Evolutionary conservation across 2,329 filamentous ascomycete species (phyloP).

Genomic region (Pezicula rhizophila): DNA sequence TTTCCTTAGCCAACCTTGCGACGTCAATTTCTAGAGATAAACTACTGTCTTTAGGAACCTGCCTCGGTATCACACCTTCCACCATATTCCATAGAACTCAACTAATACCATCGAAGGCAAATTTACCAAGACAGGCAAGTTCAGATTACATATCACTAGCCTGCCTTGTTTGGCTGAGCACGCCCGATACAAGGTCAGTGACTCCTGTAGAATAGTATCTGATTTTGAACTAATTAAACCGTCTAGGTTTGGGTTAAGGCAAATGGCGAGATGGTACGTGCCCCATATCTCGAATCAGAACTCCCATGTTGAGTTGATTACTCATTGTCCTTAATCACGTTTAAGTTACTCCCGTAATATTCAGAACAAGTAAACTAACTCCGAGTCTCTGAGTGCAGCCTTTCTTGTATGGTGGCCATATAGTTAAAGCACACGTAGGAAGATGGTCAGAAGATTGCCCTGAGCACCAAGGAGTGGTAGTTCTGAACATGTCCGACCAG

Average conservation of each 20-base stretch:
- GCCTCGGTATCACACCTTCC: constrained; percentile 48
- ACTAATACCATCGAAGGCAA: constrained; percentile 55
- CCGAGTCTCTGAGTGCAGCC: constrained; percentile 41
- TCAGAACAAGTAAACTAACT: too few species aligned
- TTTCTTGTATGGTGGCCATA: constrained; percentile 88
- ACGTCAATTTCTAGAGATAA: constrained; percentile 77
- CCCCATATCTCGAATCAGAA: too few species aligned
- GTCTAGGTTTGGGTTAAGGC: constrained; percentile 76
- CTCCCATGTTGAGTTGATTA: too few species aligned
- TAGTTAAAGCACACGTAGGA: constrained; percentile 72
- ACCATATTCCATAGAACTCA: background rate
- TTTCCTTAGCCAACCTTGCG: constrained; percentile 85
- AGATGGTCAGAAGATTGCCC: constrained; percentile 87
- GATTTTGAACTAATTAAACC: too few species aligned
- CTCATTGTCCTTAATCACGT: too few species aligned
- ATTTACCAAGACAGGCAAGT: constrained; percentile 95
- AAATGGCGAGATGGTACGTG: constrained; percentile 71
- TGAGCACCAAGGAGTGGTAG: constrained; percentile 85
- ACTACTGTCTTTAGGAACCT: constrained; percentile 82
- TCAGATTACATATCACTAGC: constrained; percentile 84
- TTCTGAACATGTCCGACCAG: constrained; percentile 87
- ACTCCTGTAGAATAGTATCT: too few species aligned
- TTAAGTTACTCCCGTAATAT: too few species aligned
- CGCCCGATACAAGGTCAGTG: constrained; percentile 70
- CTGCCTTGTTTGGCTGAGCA: constrained; percentile 84